phyloP scores from a whole-genome alignment of 2,329 filamentous ascomycete genomes.

The Aspergillus terreus region DNA sequence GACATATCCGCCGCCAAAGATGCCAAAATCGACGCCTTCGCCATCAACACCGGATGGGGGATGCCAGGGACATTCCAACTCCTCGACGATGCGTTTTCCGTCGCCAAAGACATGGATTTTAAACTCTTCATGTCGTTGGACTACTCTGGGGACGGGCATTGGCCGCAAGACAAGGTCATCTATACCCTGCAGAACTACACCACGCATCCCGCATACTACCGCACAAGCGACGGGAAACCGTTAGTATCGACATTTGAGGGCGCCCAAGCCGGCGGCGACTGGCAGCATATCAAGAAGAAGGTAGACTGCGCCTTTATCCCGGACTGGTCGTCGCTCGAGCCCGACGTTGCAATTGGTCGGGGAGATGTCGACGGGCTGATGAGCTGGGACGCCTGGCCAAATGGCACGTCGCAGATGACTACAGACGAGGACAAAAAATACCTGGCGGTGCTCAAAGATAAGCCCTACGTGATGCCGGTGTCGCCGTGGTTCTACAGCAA shows the following conservation, averaged over 20 bases:
- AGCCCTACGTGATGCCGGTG: slow-evolving; percentile 52
- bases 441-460: slow-evolving; percentile 30
- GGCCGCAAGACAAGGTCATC: slow-evolving; percentile 26
- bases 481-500: slow-evolving; percentile 58
- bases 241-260: slow-evolving; percentile 48
- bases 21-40: slow-evolving; percentile 41
- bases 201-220: slow-evolving; percentile 23
- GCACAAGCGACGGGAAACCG: slow-evolving; percentile 23
- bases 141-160: slow-evolving; percentile 31
- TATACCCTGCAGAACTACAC: slow-evolving; percentile 24
- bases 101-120: slow-evolving; percentile 25
- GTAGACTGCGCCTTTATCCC: slow-evolving; percentile 45
- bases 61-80: slow-evolving; percentile 19
- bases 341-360: slow-evolving; percentile 17
- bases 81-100: slow-evolving; percentile 21
- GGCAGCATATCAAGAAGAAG: slow-evolving; percentile 40
- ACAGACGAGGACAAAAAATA: slow-evolving; percentile 40
- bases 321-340: slow-evolving; percentile 40
- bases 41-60: slow-evolving; percentile 34
- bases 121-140: slow-evolving; percentile 38
- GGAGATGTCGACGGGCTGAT: slow-evolving; percentile 37
- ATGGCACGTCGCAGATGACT: slow-evolving; percentile 33
- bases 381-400: slow-evolving; percentile 45
- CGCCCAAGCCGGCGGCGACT: slow-evolving; percentile 39
- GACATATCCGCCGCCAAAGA: slow-evolving; percentile 36